Conservation (phyloP, 2,329 filamentous ascomycete genomes). For the Ploettnerulaceae sp. region DNA sequence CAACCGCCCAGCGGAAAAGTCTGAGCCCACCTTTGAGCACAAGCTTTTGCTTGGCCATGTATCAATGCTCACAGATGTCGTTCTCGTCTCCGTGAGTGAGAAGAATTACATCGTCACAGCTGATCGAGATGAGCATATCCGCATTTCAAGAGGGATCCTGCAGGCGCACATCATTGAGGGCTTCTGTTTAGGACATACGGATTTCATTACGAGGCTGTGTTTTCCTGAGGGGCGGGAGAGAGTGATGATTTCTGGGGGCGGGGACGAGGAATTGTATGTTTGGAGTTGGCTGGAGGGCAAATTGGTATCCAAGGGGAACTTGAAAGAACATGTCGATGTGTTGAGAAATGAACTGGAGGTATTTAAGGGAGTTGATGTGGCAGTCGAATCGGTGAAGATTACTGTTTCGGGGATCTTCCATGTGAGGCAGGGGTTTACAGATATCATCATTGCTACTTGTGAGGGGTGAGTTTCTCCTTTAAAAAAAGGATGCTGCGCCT, state of each 20-base stretch:
- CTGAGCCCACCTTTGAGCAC: slow-evolving; percentile 59
- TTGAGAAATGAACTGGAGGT: slow-evolving; percentile 30
- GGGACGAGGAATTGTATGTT: slow-evolving; percentile 70
- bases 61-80: slow-evolving; percentile 81
- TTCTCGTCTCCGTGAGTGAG: slow-evolving; percentile 48
- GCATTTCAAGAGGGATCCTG: slow-evolving; percentile 73
- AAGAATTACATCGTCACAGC: slow-evolving; percentile 60
- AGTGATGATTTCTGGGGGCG: slow-evolving; percentile 80
- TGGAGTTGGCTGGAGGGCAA: slow-evolving; percentile 67
- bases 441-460: slow-evolving; percentile 47
- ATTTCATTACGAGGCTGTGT: slow-evolving; percentile 77
- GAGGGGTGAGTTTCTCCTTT: slow-evolving; percentile 47
- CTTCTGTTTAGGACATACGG: slow-evolving; percentile 82
- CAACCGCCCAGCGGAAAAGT: slow-evolving; percentile 28
- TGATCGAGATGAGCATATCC: slow-evolving; percentile 78
- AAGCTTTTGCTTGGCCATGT: slow-evolving; percentile 86
- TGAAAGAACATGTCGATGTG: slow-evolving; percentile 46
- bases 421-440: slow-evolving; percentile 32
- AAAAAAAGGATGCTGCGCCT: slow-evolving; percentile 18
- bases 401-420: slow-evolving; percentile 35
- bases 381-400: slow-evolving; percentile 29
- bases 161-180: slow-evolving; percentile 85
- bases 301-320: slow-evolving; percentile 49
- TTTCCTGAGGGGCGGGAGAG: slow-evolving; percentile 52
- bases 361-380: not conserved